Conservation (phyloP, 2,329 filamentous ascomycete genomes). For the Seiridium unicorne region DNA sequence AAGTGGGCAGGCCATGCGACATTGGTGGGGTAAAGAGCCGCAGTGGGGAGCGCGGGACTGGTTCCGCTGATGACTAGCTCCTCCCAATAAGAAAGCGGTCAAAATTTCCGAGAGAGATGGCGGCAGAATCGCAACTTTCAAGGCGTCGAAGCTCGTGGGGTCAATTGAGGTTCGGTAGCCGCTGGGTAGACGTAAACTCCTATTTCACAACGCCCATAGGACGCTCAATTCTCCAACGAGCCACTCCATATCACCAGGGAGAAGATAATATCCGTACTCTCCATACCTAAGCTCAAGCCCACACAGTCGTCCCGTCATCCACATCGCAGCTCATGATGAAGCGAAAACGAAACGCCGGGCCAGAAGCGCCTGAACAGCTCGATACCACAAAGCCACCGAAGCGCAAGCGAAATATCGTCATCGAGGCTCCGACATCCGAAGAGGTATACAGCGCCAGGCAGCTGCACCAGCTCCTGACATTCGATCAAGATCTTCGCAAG, state of each 20-base stretch:
- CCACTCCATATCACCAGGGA: background rate
- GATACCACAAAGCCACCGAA: conserved; percentile 27
- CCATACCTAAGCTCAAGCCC: background rate
- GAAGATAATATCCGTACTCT: background rate
- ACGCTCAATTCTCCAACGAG: too few relatives aligned
- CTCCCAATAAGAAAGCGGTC: background rate
- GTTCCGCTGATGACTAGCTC: background rate
- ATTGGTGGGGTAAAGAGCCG: background rate
- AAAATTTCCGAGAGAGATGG: background rate
- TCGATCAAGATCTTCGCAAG: conserved; percentile 67
- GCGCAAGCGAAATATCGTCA: conserved; percentile 47
- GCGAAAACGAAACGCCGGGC: conserved; percentile 38
- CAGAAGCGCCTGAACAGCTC: conserved; percentile 21
- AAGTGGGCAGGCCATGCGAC: too few relatives aligned
- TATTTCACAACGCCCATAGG: too few relatives aligned
- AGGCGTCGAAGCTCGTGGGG: background rate
- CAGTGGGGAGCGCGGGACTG: background rate
- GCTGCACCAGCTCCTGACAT: conserved; percentile 65
- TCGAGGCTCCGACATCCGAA: conserved; percentile 57
- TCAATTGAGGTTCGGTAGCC: background rate
- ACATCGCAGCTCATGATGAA: conserved; percentile 2
- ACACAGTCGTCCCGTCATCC: too few relatives aligned
- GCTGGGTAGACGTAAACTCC: too few relatives aligned
- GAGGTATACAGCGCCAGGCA: conserved; percentile 64
- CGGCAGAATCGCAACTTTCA: conserved; percentile 2